These are phyloP conservation scores for Aspergillus ustus DNA, from an alignment of 2,329 filamentous ascomycete genomes.

Conservation along the genomic window DNA sequence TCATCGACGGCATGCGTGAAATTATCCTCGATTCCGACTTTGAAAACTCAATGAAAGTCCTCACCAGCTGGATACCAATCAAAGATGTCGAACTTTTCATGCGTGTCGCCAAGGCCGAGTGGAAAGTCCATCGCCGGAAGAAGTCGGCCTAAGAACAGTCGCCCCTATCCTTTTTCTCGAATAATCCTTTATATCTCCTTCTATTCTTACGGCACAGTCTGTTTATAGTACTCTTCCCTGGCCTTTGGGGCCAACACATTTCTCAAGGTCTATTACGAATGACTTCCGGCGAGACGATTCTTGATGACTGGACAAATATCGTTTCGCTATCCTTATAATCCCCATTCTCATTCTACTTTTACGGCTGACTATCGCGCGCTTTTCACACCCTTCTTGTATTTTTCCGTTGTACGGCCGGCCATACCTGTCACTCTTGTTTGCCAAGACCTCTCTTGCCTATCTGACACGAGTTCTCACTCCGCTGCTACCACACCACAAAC, in stretches of 20 bases:
- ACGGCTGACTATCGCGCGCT: slow-evolving; percentile 5
- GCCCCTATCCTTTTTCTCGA: not conserved
- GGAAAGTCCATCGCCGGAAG: slow-evolving; percentile 68
- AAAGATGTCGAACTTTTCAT: slow-evolving; percentile 93
- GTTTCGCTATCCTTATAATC: slow-evolving; percentile 15
- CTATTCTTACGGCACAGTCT: not conserved
- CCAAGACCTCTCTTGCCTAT: not conserved
- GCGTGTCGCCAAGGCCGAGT: slow-evolving; percentile 86
- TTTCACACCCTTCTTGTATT: not conserved
- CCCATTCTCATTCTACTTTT: slow-evolving; percentile 10
- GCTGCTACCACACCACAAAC: not conserved
- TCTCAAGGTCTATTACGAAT: slow-evolving; percentile 8
- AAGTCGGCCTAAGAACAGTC: slow-evolving; percentile 23
- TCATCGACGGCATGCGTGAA: slow-evolving; percentile 88
- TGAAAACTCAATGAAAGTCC: slow-evolving; percentile 95
- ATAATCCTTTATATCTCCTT: not conserved
- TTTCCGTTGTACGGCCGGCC: slow-evolving; percentile 1
- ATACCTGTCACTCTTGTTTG: not conserved
- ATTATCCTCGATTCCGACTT: slow-evolving; percentile 92
- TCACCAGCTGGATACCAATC: slow-evolving; percentile 92
- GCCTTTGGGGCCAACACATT: not conserved
- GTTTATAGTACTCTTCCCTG: slow-evolving; percentile 8
- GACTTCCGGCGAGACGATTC: slow-evolving; percentile 21
- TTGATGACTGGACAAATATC: slow-evolving; percentile 22
- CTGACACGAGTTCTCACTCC: not conserved